Conservation (phyloP, 2,329 filamentous ascomycete species). For the Pleurostoma richardsiae region DNA sequence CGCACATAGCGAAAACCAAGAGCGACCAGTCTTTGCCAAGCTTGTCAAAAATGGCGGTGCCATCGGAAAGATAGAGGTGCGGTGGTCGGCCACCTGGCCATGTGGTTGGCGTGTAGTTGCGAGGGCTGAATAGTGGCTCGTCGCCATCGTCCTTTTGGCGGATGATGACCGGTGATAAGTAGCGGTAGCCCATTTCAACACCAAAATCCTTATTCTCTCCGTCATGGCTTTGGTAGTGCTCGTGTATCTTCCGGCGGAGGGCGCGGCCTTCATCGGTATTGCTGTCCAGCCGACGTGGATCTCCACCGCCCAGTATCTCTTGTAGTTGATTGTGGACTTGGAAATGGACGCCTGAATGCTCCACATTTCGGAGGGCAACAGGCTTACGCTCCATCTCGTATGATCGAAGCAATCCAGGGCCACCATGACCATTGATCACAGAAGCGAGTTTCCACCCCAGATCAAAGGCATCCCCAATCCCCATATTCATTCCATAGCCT, state of each 20-base stretch:
- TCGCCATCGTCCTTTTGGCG: not conserved
- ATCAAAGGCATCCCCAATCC: constrained; percentile 17
- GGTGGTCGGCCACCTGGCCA: constrained; percentile 10
- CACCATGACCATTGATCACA: constrained; percentile 8
- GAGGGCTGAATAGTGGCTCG: not conserved
- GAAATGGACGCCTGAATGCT: constrained; percentile 4
- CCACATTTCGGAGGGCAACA: constrained; percentile 1
- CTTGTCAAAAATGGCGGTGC: constrained; percentile 8
- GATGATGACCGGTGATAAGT: constrained; percentile 6
- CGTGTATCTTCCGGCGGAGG: constrained; percentile 5
- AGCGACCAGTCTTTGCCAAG: constrained; percentile 8
- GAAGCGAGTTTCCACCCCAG: constrained; percentile 17
- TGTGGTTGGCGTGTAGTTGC: constrained; percentile 6
- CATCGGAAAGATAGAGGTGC: constrained; percentile 7
- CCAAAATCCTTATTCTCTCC: constrained; percentile 18
- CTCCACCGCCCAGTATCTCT: constrained; percentile 9
- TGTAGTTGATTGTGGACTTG: constrained; percentile 2
- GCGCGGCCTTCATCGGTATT: constrained; percentile 1
- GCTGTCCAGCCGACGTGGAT: too few species aligned
- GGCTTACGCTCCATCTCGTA: constrained; percentile 11
- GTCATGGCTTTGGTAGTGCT: constrained; percentile 12
- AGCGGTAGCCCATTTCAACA: constrained; percentile 19
- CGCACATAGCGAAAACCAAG: constrained; percentile 5
- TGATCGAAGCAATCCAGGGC: constrained; percentile 6
- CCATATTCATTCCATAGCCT: constrained; percentile 20